Evolutionary conservation across 768 basidiomycete species (phyloP).

Genomic region (Mrakia frigida): DNA sequence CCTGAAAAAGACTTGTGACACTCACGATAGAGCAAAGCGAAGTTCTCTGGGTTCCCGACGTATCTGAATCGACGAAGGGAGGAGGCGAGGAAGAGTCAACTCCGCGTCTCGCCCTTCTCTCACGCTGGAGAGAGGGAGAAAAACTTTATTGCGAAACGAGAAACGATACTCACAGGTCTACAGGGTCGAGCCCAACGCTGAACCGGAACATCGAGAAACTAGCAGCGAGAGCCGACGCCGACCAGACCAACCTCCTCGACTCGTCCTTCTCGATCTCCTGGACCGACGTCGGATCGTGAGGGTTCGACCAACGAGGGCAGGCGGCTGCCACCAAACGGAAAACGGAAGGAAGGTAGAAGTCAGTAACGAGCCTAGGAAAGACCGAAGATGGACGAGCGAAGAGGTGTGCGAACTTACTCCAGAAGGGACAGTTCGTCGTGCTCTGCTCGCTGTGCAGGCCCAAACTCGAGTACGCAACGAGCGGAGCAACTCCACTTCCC

Average conservation of each 20-base stretch:
- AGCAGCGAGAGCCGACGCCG: conserved; percentile 23
- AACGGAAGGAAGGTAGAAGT: background rate
- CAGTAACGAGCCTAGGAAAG: background rate
- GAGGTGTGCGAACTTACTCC: conserved; percentile 13
- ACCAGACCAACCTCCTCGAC: conserved; percentile 17
- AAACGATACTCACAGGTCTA: background rate
- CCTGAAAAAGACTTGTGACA: background rate
- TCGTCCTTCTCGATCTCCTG: conserved; percentile 27
- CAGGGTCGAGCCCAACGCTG: background rate
- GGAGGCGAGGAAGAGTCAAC: background rate
- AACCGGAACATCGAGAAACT: conserved; percentile 22
- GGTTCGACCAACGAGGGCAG: conserved; percentile 28
- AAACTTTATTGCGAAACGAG: background rate
- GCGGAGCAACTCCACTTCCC: background rate
- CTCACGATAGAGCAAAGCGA: background rate
- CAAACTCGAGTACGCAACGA: background rate
- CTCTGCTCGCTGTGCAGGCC: conserved; percentile 24
- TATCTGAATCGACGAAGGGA: background rate
- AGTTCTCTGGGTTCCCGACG: conserved; percentile 20
- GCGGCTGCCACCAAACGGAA: conserved; percentile 4
- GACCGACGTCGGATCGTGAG: background rate
- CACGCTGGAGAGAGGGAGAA: no score
- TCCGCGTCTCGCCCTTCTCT: background rate
- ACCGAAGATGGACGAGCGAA: background rate
- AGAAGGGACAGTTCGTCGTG: conserved; percentile 24